phyloP scores from a whole-genome alignment of 495 filamentous ascomycete genomes.

The Podospora pseudopauciseta region DNA sequence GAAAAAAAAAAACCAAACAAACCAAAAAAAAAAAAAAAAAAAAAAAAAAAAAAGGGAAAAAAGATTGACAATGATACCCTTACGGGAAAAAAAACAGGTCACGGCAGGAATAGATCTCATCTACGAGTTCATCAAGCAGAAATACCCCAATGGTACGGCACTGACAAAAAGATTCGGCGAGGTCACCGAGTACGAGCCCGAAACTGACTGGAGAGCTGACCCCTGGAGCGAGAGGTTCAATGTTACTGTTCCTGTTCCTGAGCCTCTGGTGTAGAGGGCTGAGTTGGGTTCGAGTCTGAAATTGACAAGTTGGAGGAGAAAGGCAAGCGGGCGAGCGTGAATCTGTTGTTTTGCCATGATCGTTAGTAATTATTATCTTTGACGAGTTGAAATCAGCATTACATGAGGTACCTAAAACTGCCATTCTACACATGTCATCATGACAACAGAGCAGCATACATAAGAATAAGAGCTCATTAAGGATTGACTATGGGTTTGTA shows the following conservation, averaged over 20 bases:
- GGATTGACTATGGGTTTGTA: constrained; percentile 34
- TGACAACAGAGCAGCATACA: not conserved
- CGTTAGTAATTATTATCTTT: too few relatives aligned
- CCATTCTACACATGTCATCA: too few relatives aligned
- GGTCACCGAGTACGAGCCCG: constrained; percentile 13
- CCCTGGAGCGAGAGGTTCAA: constrained; percentile 16
- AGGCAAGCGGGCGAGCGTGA: not conserved
- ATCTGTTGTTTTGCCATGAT: not conserved
- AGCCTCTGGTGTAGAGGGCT: constrained; percentile 1
- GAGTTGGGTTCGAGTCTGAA: not conserved
- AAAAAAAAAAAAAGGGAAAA: not conserved
- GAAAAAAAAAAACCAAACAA: too few relatives aligned
- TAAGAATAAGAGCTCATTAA: constrained; percentile 18
- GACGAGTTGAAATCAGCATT: too few relatives aligned
- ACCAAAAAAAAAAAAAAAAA: too few relatives aligned
- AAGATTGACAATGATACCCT: not conserved
- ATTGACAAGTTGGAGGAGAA: not conserved
- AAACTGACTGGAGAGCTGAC: constrained; percentile 21
- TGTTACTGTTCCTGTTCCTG: constrained; percentile 5
- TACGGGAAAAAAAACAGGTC: constrained; percentile 11
- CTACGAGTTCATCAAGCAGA: constrained; percentile 22
- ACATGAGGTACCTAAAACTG: too few relatives aligned
- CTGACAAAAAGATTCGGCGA: constrained; percentile 14
- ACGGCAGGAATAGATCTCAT: constrained; percentile 22
- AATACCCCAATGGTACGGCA: constrained; percentile 22